Evolutionary conservation across 169 alveolate species (phyloP).

Genomic region (Theileria annulata): DNA sequence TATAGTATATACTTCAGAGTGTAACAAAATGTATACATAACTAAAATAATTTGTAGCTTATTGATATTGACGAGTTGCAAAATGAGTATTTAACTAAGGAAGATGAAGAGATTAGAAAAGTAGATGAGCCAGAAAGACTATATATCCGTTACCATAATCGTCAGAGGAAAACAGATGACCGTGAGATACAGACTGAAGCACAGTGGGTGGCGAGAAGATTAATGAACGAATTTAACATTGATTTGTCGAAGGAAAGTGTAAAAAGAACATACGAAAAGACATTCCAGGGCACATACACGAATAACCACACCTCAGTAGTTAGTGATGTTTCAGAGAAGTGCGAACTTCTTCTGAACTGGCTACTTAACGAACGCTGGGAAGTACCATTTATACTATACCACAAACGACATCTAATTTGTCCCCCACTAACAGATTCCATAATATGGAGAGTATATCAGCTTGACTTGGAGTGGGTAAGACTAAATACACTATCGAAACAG

Average conservation of each 20-base stretch:
- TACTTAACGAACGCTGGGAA: conserved; percentile 76
- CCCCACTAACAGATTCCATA: conserved; percentile 77
- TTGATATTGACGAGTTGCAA: conserved; percentile 74
- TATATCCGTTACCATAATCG: conserved; percentile 62
- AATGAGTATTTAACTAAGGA: conserved; percentile 69
- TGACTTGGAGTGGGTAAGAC: conserved; percentile 66
- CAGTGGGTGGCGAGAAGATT: conserved; percentile 70
- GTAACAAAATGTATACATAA: neutral
- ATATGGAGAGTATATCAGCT: conserved; percentile 79
- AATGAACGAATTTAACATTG: conserved; percentile 67
- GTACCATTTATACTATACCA: conserved; percentile 77
- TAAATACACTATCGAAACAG: conserved; percentile 23
- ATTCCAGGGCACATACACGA: conserved; percentile 66
- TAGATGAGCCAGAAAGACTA: conserved; percentile 75
- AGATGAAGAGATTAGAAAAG: conserved; percentile 65
- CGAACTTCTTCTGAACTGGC: conserved; percentile 70
- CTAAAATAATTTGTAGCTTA: conserved; percentile 30
- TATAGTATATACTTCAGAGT: no score
- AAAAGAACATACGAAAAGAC: conserved; percentile 50
- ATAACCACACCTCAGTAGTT: conserved; percentile 18
- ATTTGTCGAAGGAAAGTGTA: conserved; percentile 65
- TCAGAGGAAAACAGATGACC: conserved; percentile 37
- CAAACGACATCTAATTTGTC: conserved; percentile 74
- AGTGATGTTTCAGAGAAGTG: conserved; percentile 56
- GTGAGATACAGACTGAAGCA: conserved; percentile 62